Evolutionary conservation across 1,284 basidiomycete species (phyloP), one percentile per base, ranked within the genome.

Genomic region (Anthracocystis setariae): DNA sequence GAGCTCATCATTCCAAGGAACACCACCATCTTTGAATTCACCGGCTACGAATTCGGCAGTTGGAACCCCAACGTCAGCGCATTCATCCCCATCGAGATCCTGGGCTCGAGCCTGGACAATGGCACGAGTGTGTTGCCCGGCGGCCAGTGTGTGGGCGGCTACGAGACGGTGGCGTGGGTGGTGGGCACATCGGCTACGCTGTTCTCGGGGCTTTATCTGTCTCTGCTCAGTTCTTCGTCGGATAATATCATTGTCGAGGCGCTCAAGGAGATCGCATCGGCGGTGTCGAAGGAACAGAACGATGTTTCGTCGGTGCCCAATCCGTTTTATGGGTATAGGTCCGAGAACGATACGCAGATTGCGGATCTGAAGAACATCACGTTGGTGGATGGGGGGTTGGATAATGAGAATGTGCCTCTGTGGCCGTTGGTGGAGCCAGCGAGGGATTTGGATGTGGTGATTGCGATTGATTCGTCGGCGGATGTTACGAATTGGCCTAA

Each of bases 381-480:
- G 8, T 40, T 79, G 3, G 76, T 78, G 3, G 78, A 82, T 57
- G 79, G 74, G 15, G 79, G 80, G 5, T 50, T 78, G 46, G 76
- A 77, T 35, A 72, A 74, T 38, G 65, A 90, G 74, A 90, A 89
- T 70, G 83, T 91, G 17, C 91, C 90, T 0, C 85, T 90, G 21
- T 87, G 86, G 10, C 87, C 89, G 4, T 79, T 90, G 8, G 85
- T 92, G 55, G 88, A 90, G 42, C 88, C 87, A 44, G 86, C 87
- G 0, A 86, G 91, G 42, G 84, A 76, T 0, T 54, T 92, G 25
- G 91, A 92, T 78, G 85, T 89, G 5, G 85, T 92, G 52, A 85
- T 92, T n/a, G 89, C 88, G 1, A 79, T 90, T 8, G 91, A 92
- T 75, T 86, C 85, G 4, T 88, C 88, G 56, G 85, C 88, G 61